Evolutionary conservation across 371 early-diverging fungal genomes (phyloP).

Genomic region (Zychaea mexicana): DNA sequence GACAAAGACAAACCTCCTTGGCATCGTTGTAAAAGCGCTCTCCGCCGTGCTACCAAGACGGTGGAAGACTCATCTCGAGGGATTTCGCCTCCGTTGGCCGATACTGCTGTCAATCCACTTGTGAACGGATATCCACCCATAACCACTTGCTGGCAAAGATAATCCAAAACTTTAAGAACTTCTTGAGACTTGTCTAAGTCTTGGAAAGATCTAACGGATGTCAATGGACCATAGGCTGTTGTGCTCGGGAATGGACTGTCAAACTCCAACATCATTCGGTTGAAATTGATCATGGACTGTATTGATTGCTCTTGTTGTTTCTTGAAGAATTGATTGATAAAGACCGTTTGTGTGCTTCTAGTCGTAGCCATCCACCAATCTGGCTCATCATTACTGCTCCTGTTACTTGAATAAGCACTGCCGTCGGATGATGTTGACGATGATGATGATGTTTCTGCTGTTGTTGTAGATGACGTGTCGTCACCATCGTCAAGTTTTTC

Average conservation of each 20-base stretch:
- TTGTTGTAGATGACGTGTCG: background rate
- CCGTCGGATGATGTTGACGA: background rate
- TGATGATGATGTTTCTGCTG: background rate
- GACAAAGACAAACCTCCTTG: constrained; percentile 49
- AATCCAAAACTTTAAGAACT: constrained; percentile 29
- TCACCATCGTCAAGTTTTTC: background rate
- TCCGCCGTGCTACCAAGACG: constrained; percentile 44
- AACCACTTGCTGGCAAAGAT: constrained; percentile 53
- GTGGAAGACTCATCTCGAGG: constrained; percentile 54
- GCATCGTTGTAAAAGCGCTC: constrained; percentile 40
- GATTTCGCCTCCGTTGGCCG: constrained; percentile 31
- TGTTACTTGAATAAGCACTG: constrained; percentile 2
- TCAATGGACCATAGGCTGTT: background rate
- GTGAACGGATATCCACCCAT: constrained; percentile 60
- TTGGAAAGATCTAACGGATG: background rate
- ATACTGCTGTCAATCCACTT: constrained; percentile 43
- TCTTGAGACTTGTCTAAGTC: constrained; percentile 6
- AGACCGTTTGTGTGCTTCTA: constrained; percentile 33
- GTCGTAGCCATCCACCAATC: constrained; percentile 13
- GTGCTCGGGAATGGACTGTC: constrained; percentile 16
- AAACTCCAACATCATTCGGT: constrained; percentile 10
- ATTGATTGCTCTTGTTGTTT: background rate
- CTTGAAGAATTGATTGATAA: constrained; percentile 19
- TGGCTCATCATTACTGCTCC: background rate
- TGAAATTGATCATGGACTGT: background rate